These are phyloP conservation scores for Lodderomyces theae DNA, from an alignment of 1,139 yeast genomes.

Conservation along the genomic window DNA sequence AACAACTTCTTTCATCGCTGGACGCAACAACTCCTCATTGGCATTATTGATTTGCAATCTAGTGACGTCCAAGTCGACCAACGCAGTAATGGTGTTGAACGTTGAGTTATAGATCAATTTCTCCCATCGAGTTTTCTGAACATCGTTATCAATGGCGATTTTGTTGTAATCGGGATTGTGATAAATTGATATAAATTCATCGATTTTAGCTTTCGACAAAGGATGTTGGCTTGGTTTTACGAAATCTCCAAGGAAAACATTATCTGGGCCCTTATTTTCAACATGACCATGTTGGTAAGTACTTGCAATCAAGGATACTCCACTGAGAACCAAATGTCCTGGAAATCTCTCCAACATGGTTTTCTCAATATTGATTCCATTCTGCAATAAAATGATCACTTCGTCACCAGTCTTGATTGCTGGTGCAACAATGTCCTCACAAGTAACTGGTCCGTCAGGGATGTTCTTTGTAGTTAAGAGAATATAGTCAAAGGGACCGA, in stretches of 20 bases:
- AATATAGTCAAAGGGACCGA: constrained; percentile 62
- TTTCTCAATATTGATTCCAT: constrained; percentile 71
- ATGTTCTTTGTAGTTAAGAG: constrained; percentile 70
- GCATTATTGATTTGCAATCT: constrained; percentile 57
- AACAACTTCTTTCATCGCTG: constrained; percentile 65
- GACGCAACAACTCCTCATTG: constrained; percentile 46
- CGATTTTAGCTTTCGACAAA: constrained; percentile 22
- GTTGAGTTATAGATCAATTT: constrained; percentile 70
- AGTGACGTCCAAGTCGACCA: constrained; percentile 53
- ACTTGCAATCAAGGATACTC: constrained; percentile 68
- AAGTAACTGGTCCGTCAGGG: constrained; percentile 57
- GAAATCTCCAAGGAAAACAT: constrained; percentile 55
- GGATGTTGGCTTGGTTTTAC: constrained; percentile 18
- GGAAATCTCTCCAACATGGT: constrained; percentile 61
- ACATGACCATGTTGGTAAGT: constrained; percentile 54
- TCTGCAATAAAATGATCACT: constrained; percentile 63
- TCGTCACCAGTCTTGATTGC: constrained; percentile 50
- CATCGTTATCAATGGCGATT: constrained; percentile 49
- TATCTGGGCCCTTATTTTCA: constrained; percentile 53
- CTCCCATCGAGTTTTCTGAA: constrained; percentile 62
- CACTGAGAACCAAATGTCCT: constrained; percentile 56
- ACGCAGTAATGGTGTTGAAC: constrained; percentile 59
- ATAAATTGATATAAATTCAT: constrained; percentile 51
- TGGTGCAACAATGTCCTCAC: constrained; percentile 59
- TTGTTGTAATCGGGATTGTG: constrained; percentile 32